A percentile compares a stretch with the other conserved stretches of the same genome.
These are phyloP conservation scores for Ceratonia siliqua DNA, from an alignment of 306 rosid genomes.

Conservation along the genomic window DNA sequence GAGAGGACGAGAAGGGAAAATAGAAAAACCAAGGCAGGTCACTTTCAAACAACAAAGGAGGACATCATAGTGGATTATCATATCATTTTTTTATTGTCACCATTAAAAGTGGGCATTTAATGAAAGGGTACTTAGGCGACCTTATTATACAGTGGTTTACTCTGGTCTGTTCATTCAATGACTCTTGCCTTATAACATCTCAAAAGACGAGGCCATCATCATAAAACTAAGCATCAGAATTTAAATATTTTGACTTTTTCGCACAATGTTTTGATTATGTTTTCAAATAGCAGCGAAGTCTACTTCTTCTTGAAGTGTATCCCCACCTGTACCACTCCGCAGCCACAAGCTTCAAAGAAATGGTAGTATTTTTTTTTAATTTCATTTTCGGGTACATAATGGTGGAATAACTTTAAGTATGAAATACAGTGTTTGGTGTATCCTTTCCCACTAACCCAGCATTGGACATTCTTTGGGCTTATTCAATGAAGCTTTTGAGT, in stretches of 20 bases:
- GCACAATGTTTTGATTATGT: neutral
- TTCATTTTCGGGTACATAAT: neutral
- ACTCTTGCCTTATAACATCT: neutral
- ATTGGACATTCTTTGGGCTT: no score
- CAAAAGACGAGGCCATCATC: neutral
- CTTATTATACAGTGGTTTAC: no score
- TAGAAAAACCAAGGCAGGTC: slow-evolving; percentile 26
- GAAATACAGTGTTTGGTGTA: neutral
- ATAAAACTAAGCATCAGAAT: neutral
- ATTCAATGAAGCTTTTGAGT: neutral
- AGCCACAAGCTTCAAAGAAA: neutral
- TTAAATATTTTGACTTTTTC: neutral
- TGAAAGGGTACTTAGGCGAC: neutral
- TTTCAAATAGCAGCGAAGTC: neutral
- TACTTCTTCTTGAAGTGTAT: neutral
- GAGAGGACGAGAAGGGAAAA: neutral
- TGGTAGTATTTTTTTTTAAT: neutral
- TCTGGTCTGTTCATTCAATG: neutral
- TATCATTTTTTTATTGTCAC: neutral
- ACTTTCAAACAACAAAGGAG: slow-evolving; percentile 37
- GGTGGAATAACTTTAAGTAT: neutral
- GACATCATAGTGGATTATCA: neutral
- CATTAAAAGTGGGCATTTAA: neutral
- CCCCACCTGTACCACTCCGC: neutral
- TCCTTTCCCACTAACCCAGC: neutral